Base-by-base conservation (phyloP, 148 eudicot species). In the Spergularia bocconei region DNA sequence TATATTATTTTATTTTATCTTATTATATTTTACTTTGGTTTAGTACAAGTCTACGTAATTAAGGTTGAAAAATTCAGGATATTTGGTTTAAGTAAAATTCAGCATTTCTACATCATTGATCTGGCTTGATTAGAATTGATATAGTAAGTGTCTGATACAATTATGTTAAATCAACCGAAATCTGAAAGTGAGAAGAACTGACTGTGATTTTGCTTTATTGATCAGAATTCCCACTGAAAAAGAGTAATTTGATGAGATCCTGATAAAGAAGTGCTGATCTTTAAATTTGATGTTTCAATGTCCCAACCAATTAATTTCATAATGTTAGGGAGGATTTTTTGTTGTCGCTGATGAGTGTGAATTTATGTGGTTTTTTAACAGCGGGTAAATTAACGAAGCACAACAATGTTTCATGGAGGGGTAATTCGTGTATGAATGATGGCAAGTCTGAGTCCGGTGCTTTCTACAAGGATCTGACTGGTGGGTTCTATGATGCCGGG, bases 331-430 rank as follows among this genome's bases (percentile, higher is more conserved):
- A 29, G 36, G 36, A 2, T 15, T 29, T 25, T 7, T 59, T 6
- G 16, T 41, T 62, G 16, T 55, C 14, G 47, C 70, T 77, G 63
- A 67, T 62, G 71, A 21, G 21, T 39, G 70, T 77, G 55, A 51
- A 36, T 65, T 67, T 67, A 25, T 73, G 55, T n/a, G 19, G 19
- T 56, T 67, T 14, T 79, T 55, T 39, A 36, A 50, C 85, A 96
- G 99, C 99, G 57, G 98, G 98, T 38, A 96, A 85, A 84, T 84
- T 96, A 29, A 97, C 99, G 7, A 86, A 77, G 81, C 92, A 96
- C 79, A 96, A 96, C 77, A 96, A 96, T 72, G 97, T 96, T 20
- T 87, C 98, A 6, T 96, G 99, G 99, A 91, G 98, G 75, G 97
- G 97, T 56, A 85, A 89, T 79, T 96, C 99, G 2, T 84, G 97